Percentiles rank a stretch among this genome's conserved stretches.
phyloP scores from a whole-genome alignment of 139 green algal genomes.

The Tetraselmis striata region DNA sequence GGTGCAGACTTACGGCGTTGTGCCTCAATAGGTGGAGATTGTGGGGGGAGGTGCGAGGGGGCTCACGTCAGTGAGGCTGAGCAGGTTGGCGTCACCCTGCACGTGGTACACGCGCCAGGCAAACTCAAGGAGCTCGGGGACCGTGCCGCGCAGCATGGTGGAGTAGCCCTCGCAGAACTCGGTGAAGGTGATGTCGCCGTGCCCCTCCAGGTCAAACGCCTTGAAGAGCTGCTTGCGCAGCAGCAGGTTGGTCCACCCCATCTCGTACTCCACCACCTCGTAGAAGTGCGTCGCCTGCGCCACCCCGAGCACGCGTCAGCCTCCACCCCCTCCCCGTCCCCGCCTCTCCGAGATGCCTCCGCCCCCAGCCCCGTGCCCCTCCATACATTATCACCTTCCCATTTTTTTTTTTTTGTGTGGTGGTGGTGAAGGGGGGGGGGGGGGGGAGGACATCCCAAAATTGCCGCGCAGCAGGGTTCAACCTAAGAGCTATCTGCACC shows the following conservation, averaged over 20 bases:
- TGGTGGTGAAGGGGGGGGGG: no score
- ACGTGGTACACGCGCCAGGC: slow-evolving; percentile 28
- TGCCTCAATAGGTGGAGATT: no score
- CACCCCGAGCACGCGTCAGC: no score
- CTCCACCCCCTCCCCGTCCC: no score
- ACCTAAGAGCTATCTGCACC: no score
- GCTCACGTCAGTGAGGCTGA: slow-evolving; percentile 4
- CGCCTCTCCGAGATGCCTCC: no score
- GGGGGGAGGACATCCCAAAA: no score
- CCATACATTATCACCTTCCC: no score
- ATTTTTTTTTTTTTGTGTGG: no score
- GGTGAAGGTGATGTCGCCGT: slow-evolving; percentile 25
- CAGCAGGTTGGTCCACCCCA: slow-evolving; percentile 26
- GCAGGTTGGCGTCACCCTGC: slow-evolving; percentile 6
- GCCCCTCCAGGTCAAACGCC: slow-evolving; percentile 24
- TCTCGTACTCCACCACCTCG: slow-evolving; percentile 19
- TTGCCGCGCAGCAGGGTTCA: no score
- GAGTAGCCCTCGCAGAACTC: slow-evolving; percentile 28
- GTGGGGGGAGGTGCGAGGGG: no score
- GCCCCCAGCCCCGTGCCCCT: no score
- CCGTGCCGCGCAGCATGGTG: slow-evolving; percentile 24
- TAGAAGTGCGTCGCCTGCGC: slow-evolving; percentile 20
- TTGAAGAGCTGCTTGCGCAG: slow-evolving; percentile 28
- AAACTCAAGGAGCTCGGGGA: slow-evolving; percentile 29
- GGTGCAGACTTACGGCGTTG: slow-evolving; percentile 5